These are phyloP conservation scores for Phytopythium aichiense DNA, from an alignment of 352 stramenopile species.

Conservation along the genomic window DNA sequence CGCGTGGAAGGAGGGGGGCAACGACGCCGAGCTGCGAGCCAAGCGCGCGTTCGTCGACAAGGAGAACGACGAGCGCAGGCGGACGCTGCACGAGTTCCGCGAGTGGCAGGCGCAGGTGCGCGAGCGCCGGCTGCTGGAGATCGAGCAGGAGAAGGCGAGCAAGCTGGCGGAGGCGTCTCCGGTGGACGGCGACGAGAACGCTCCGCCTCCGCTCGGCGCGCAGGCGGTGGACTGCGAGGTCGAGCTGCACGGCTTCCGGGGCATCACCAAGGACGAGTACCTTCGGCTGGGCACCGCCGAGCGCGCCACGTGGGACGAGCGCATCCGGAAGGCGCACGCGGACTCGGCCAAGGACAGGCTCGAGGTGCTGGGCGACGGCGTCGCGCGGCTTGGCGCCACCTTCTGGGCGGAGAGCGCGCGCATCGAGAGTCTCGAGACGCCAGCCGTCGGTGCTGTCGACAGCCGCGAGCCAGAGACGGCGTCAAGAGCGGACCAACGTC, in stretches of 20 bases:
- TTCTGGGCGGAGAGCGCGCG: conserved; percentile 40
- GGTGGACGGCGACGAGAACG: conserved; percentile 15
- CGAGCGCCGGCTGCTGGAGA: conserved; percentile 52
- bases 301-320: conserved; percentile 48
- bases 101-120: conserved; percentile 73
- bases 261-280: conserved; percentile 67
- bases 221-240: conserved; percentile 6
- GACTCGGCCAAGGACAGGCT: conserved; percentile 31
- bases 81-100: conserved; percentile 70
- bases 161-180: conserved; percentile 24
- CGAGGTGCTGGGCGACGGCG: conserved; percentile 39
- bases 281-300: conserved; percentile 33
- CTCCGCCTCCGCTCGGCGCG: neutral
- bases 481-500: neutral
- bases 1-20: conserved; percentile 87
- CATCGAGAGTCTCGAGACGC: neutral
- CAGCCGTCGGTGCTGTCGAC: neutral
- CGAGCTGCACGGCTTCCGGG: conserved; percentile 49
- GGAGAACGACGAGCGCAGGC: conserved; percentile 67
- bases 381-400: conserved; percentile 32
- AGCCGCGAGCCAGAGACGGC: neutral
- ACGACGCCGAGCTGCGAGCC: conserved; percentile 83
- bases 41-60: conserved; percentile 70
- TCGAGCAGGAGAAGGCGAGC: conserved; percentile 38
- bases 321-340: conserved; percentile 46